Percentiles rank a stretch among this genome's conserved stretches.
Evolutionary conservation across 495 filamentous ascomycete genomes (phyloP).

Genomic region (Trypethelium eluteriae): DNA sequence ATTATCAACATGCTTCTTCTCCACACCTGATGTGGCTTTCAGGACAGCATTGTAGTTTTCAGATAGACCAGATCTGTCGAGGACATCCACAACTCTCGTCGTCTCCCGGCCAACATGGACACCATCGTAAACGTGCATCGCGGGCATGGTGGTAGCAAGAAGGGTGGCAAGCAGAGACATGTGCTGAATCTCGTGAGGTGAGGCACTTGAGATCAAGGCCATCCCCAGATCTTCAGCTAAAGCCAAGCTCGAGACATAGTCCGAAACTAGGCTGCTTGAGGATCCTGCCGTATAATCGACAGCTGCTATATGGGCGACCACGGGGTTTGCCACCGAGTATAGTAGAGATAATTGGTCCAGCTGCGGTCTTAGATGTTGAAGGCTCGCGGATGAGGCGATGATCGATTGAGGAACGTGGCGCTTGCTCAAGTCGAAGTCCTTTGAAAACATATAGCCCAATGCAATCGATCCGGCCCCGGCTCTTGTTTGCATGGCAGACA

Average conservation of each 20-base stretch:
- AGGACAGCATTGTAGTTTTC: constrained; percentile 61
- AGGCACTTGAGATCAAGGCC: constrained; percentile 75
- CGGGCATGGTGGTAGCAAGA: constrained; percentile 69
- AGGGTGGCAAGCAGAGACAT: constrained; percentile 87
- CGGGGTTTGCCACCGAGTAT: constrained; percentile 81
- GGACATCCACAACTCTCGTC: constrained; percentile 72
- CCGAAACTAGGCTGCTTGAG: constrained; percentile 62
- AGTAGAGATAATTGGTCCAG: constrained; percentile 84
- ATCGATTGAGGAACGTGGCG: constrained; percentile 84
- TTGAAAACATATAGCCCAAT: constrained; percentile 93
- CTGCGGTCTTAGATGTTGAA: constrained; percentile 71
- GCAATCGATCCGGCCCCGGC: constrained; percentile 86
- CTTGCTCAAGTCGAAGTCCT: constrained; percentile 87
- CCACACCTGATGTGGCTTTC: constrained; percentile 47
- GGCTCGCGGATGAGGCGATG: constrained; percentile 71
- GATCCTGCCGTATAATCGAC: constrained; percentile 70
- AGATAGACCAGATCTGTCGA: constrained; percentile 64
- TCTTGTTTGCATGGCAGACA: constrained; percentile 76
- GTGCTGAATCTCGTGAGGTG: constrained; percentile 85
- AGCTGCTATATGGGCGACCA: constrained; percentile 90
- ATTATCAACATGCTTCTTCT: constrained; percentile 63
- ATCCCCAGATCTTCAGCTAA: constrained; percentile 88
- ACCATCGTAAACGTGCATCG: constrained; percentile 88
- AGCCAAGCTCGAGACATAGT: constrained; percentile 74
- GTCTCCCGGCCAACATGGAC: constrained; percentile 79